Evolutionary conservation across 495 filamentous ascomycete species (phyloP).

Genomic region (Hypomontagnella submonticulosa): DNA sequence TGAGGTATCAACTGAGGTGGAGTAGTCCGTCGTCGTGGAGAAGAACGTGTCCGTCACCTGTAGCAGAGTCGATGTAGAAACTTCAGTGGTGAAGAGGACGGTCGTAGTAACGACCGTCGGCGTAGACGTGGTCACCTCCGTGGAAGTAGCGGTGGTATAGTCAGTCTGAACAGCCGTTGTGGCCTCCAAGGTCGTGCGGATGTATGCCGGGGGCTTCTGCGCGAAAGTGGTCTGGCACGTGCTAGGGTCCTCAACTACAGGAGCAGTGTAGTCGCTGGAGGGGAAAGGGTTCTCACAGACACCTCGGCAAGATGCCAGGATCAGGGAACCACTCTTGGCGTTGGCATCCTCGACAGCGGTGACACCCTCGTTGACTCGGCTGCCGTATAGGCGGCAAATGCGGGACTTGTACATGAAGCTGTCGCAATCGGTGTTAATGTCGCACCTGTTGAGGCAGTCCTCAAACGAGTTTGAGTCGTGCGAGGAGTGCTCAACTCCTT

Average conservation of each 20-base stretch:
- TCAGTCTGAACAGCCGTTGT: conserved; percentile 2
- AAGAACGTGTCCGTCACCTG: conserved; percentile 23
- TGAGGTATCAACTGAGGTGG: conserved; percentile 4
- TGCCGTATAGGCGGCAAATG: conserved; percentile 7
- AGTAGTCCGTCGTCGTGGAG: conserved; percentile 21
- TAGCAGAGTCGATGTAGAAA: background rate
- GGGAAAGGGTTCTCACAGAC: conserved; percentile 11
- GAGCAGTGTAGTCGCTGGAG: conserved; percentile 5
- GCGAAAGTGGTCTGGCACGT: conserved; percentile 24
- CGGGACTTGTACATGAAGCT: conserved; percentile 18
- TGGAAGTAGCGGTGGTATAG: conserved; percentile 11
- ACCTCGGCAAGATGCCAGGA: conserved; percentile 20
- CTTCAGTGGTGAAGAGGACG: conserved; percentile 12
- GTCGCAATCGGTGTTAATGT: conserved; percentile 6
- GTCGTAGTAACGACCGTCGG: conserved; percentile 23
- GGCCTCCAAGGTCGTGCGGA: conserved; percentile 17
- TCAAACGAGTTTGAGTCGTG: conserved; percentile 12
- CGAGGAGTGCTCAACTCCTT: background rate
- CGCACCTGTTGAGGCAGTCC: conserved; percentile 22
- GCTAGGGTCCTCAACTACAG: conserved; percentile 12
- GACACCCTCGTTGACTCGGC: conserved; percentile 24
- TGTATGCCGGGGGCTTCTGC: conserved; percentile 17
- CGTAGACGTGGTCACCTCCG: conserved; percentile 6
- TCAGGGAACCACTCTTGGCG: conserved; percentile 26
- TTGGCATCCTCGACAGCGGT: background rate